Evolutionary conservation across 2,329 filamentous ascomycete species (phyloP).

Genomic region (Elsinoe arachidis): DNA sequence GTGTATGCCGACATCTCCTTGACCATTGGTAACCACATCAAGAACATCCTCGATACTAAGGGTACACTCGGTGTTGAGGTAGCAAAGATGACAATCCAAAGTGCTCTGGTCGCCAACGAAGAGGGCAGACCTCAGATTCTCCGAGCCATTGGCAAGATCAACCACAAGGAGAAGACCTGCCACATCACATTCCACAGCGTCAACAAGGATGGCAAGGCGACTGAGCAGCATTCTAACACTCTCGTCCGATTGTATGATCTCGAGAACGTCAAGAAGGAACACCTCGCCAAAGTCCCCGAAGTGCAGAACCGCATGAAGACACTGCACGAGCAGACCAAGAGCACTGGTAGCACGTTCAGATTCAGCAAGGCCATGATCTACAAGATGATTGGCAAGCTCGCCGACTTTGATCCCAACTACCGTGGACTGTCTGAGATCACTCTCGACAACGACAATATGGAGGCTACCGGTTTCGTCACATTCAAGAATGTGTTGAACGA

Average conservation of each 20-base stretch:
- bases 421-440: slow-evolving; percentile 31
- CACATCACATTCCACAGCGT: slow-evolving; percentile 16
- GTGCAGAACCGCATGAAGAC: slow-evolving; percentile 27
- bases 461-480: slow-evolving; percentile 25
- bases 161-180: slow-evolving; percentile 7
- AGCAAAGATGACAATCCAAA: slow-evolving; percentile 30
- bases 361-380: slow-evolving; percentile 30
- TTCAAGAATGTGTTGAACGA: slow-evolving; percentile 16
- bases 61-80: slow-evolving; percentile 29
- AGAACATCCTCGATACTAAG: background rate
- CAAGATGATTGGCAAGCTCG: slow-evolving; percentile 29
- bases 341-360: slow-evolving; percentile 21
- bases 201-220: slow-evolving; percentile 26
- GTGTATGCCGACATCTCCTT: slow-evolving; percentile 30
- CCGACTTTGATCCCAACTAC: slow-evolving; percentile 27
- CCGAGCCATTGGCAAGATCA: slow-evolving; percentile 7
- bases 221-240: slow-evolving; percentile 16
- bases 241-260: slow-evolving; percentile 16
- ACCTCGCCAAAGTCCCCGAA: slow-evolving; percentile 22
- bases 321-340: slow-evolving; percentile 18
- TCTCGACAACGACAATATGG: slow-evolving; percentile 27
- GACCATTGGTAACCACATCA: slow-evolving; percentile 25
- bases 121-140: slow-evolving; percentile 14
- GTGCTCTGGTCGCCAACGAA: slow-evolving; percentile 20
- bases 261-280: slow-evolving; percentile 23